Base-by-base conservation (phyloP, 176 grass and related monocot genomes). In the Alopecurus myosuroides region DNA sequence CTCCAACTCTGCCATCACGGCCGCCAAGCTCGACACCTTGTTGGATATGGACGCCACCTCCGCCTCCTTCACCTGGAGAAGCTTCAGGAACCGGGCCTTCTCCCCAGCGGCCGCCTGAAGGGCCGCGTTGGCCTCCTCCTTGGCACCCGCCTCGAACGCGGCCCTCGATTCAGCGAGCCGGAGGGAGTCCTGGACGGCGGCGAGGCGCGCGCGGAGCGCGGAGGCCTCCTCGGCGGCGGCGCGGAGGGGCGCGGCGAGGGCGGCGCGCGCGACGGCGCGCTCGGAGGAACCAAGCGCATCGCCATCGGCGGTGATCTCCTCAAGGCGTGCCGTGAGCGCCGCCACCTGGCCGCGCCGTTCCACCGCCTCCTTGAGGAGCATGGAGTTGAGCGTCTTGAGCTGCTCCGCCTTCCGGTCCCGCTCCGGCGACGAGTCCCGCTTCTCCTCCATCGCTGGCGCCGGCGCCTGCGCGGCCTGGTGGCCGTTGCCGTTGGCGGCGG, bases 351-450 rank as follows among this genome's bases (percentile, higher is more conserved):
- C 80, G 17, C 85, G 88, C 70, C 82, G 90, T 79, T 90, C 90
- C 61, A 62, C 77, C 46, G 88, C 83, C 88, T 95, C 85, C 93
- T 88, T 88, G 68, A 90, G 36, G 76, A 95, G 93, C 53, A 90
- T 74, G 62, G 58, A 56, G 88, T 95, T 95, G 25, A 95, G 90
- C 61, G 60, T 49, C 90, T 92, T 92, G 56, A 95, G 88, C 74
- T 70, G 78, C 72, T 92, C 88, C 72, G 74, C 70, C 55, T 69
- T 80, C 62, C 74, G 65, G 80, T 88, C 83, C 46, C 15, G 26
- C 39, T 37, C 41, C 17, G 88, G 69, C 15, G 77, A 50, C 2
- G 56, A 52, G 57, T 88, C 80, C 64, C 46, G 53, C 48, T 30
- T 61, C 74, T 48, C 26, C 19, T 70, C 77, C 33, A 61, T 81